Evolutionary conservation across 176 grass and related monocot species (phyloP).

Genomic region (Rhynchospora pubera): DNA sequence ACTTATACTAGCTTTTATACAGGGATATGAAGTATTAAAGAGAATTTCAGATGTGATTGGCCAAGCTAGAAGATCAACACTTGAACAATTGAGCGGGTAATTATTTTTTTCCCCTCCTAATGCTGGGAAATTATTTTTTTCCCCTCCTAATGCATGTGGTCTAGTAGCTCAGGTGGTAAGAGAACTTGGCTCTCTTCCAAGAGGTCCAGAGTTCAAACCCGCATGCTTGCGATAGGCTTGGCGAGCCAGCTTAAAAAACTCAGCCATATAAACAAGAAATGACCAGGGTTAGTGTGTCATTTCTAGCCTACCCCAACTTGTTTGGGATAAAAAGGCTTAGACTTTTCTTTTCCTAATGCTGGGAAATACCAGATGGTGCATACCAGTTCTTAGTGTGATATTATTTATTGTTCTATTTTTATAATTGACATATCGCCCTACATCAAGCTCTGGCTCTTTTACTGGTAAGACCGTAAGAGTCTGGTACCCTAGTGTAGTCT

Average conservation of each 20-base stretch:
- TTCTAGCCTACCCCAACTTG: no score
- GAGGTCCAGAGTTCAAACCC: no score
- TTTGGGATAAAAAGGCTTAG: no score
- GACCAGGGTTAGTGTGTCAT: no score
- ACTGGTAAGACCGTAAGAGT: background rate
- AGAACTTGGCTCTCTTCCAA: no score
- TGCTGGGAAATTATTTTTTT: no score
- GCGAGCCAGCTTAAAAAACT: no score
- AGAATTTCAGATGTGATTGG: conserved; percentile 80
- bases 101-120: conserved; percentile 15
- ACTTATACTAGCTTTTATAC: conserved; percentile 25
- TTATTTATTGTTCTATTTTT: background rate
- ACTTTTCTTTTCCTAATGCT: background rate
- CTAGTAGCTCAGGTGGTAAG: no score
- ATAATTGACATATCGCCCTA: background rate
- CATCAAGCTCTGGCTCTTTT: background rate
- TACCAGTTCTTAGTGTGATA: background rate
- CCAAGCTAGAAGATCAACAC: conserved; percentile 43
- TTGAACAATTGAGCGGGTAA: conserved; percentile 92
- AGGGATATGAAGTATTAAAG: conserved; percentile 89
- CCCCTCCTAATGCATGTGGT: no score
- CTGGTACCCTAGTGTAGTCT: background rate
- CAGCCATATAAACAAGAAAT: no score
- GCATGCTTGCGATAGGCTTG: no score
- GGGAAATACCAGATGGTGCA: background rate